Evolutionary conservation across 2,329 filamentous ascomycete species (phyloP).

Genomic region (Epichloe aotearoae): DNA sequence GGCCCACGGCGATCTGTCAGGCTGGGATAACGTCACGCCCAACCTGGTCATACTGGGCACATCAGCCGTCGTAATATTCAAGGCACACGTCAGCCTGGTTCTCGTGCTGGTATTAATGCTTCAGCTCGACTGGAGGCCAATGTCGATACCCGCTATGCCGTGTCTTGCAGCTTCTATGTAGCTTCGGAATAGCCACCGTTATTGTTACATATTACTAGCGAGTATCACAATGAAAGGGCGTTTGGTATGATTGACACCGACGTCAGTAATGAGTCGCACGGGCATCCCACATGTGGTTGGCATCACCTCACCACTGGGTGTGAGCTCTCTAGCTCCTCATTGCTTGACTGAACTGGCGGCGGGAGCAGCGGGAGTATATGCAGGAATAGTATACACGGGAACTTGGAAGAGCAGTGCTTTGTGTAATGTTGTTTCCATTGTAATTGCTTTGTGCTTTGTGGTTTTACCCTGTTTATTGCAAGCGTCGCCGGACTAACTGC

Average conservation of each 20-base stretch:
- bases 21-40: not conserved
- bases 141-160: constrained; percentile 1
- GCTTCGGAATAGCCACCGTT: not conserved
- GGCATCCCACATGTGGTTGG: not conserved
- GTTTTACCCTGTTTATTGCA: not conserved
- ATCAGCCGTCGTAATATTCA: not conserved
- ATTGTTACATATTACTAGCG: not conserved
- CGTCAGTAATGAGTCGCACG: not conserved
- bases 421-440: too few species aligned
- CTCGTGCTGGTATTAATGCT: not conserved
- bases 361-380: not conserved
- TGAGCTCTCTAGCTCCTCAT: too few species aligned
- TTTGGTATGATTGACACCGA: not conserved
- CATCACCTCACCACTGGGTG: not conserved
- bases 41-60: too few species aligned
- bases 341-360: too few species aligned
- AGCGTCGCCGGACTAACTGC: not conserved
- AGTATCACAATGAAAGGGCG: not conserved
- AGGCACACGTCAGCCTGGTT: not conserved
- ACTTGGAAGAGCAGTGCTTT: too few species aligned
- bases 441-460: not conserved
- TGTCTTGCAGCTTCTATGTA: not conserved
- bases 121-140: not conserved
- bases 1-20: not conserved
- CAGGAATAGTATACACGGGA: too few species aligned